Evolutionary conservation across 1,284 basidiomycete species (phyloP).

Genomic region (Cutaneotrichosporon arboriforme): DNA sequence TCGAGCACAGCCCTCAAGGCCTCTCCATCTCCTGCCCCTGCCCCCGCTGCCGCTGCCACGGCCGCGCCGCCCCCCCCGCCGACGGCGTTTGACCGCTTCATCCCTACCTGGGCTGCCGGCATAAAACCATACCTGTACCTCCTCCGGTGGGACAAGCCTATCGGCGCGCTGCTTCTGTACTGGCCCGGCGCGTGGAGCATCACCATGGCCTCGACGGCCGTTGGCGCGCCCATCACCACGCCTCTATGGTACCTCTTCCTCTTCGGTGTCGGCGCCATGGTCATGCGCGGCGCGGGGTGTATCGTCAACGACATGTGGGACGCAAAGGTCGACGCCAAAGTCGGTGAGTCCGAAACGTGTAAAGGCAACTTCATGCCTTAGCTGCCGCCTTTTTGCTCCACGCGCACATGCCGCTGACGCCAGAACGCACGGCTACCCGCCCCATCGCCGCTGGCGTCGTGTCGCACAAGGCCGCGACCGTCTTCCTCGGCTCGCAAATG

Average conservation of each 20-base stretch:
- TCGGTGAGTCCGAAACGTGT: no score
- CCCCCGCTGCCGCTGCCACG: neutral
- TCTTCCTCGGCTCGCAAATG: constrained; percentile 79
- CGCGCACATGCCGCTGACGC: neutral
- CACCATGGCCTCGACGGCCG: constrained; percentile 81
- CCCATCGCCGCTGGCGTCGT: constrained; percentile 80
- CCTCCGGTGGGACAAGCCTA: constrained; percentile 89
- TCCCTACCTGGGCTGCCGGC: constrained; percentile 30
- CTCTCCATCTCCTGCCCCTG: neutral
- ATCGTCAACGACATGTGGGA: constrained; percentile 99
- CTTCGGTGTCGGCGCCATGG: constrained; percentile 82
- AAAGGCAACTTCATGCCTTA: no score
- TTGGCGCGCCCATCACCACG: constrained; percentile 59
- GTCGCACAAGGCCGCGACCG: constrained; percentile 66
- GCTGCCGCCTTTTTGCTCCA: neutral
- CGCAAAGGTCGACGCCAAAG: constrained; percentile 77
- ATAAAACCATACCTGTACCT: constrained; percentile 72
- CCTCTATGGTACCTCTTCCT: constrained; percentile 71
- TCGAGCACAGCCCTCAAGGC: neutral
- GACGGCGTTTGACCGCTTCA: constrained; percentile 22
- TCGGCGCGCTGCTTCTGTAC: constrained; percentile 82
- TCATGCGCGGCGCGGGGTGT: constrained; percentile 98
- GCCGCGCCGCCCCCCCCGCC: neutral
- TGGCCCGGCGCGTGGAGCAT: constrained; percentile 98
- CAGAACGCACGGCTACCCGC: constrained; percentile 60